Conservation (phyloP, 2,329 filamentous ascomycete genomes). For the Talaromyces islandicus region DNA sequence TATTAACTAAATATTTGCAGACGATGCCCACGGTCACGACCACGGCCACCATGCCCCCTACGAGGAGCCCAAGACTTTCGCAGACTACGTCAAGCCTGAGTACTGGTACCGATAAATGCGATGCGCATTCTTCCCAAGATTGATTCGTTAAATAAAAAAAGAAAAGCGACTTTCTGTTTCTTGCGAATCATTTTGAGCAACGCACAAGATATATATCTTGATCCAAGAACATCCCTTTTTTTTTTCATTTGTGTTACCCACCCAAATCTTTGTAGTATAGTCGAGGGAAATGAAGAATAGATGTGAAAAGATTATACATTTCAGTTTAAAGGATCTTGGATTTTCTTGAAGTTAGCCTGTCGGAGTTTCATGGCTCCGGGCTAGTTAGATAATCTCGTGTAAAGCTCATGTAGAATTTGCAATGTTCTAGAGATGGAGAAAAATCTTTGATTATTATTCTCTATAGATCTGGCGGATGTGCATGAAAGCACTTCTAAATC, state of each 20-base stretch:
- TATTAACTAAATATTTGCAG: conserved; percentile 8
- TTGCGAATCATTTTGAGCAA: neutral
- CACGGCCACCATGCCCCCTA: conserved; percentile 41
- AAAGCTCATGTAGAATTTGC: neutral
- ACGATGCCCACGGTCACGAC: conserved; percentile 3
- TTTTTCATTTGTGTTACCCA: conserved; percentile 15
- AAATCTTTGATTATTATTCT: neutral
- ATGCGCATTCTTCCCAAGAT: neutral
- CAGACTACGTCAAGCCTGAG: conserved; percentile 90
- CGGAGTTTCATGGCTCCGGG: too few relatives aligned
- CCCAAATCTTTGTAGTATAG: conserved; percentile 11
- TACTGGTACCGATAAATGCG: conserved; percentile 65
- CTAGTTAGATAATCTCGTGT: too few relatives aligned
- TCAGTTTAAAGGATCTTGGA: neutral
- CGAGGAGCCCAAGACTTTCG: conserved; percentile 91
- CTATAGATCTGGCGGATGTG: neutral
- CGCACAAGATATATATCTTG: conserved; percentile 1
- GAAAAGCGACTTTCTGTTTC: neutral
- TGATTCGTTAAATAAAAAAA: neutral
- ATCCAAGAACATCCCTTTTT: conserved; percentile 1
- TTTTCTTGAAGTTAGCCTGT: neutral
- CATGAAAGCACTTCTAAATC: neutral
- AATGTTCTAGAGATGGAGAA: neutral
- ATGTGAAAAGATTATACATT: neutral
- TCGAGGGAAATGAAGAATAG: conserved; percentile 10